A percentile compares a stretch with the other conserved stretches of the same genome.
phyloP scores from a whole-genome alignment of 495 filamentous ascomycete genomes.

The Pseudomonodictys pantanalensis region DNA sequence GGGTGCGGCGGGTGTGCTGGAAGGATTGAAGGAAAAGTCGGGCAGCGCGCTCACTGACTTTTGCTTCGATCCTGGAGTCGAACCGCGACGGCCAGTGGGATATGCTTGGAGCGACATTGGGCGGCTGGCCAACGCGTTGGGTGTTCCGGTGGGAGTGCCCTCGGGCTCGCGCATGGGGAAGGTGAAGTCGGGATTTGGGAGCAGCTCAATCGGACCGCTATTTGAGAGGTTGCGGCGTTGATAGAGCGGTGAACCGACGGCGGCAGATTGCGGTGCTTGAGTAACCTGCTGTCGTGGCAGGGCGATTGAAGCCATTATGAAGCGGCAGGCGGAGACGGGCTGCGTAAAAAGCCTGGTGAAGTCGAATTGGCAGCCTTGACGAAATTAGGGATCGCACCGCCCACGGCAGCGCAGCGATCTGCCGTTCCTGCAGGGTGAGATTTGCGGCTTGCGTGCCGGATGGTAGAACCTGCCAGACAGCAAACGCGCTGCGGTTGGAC shows the following conservation, averaged over 20 bases:
- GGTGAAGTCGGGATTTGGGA: constrained; percentile 39
- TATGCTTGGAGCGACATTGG: constrained; percentile 33
- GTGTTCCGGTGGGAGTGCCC: neutral
- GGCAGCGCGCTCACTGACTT: constrained; percentile 39
- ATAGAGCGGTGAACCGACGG: constrained; percentile 36
- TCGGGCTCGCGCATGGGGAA: constrained; percentile 32
- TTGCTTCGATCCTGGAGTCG: constrained; percentile 21
- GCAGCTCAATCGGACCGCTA: constrained; percentile 30
- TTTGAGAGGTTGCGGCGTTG: constrained; percentile 22
- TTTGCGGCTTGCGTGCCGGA: constrained; percentile 17
- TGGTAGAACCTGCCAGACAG: constrained; percentile 15
- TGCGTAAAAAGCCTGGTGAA: constrained; percentile 13
- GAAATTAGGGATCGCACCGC: constrained; percentile 32
- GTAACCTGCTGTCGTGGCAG: constrained; percentile 34
- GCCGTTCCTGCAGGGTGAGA: constrained; percentile 12
- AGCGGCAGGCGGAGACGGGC: constrained; percentile 16
- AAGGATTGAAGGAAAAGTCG: constrained; percentile 43
- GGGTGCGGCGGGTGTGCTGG: constrained; percentile 39
- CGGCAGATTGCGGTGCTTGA: constrained; percentile 17
- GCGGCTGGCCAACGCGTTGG: constrained; percentile 6
- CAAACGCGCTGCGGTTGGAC: constrained; percentile 19
- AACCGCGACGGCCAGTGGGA: constrained; percentile 28
- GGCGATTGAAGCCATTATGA: constrained; percentile 36
- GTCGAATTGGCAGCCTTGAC: constrained; percentile 11
- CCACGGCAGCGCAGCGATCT: constrained; percentile 10